These are phyloP conservation scores for Forsythia viridissima DNA, from an alignment of 257 asterid genomes.

Conservation along the genomic window DNA sequence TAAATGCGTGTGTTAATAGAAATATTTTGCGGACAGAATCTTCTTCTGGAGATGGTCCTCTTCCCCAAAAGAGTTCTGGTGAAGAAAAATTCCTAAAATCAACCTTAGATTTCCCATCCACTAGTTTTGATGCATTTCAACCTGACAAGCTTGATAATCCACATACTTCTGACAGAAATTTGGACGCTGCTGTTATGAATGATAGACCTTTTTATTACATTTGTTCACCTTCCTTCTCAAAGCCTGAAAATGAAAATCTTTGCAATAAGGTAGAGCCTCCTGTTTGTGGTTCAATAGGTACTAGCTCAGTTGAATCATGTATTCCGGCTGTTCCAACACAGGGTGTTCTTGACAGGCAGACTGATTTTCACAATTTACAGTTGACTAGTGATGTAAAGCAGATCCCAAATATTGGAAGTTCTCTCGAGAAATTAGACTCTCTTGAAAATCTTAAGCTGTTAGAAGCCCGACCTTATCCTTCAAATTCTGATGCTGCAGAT, in stretches of 20 bases:
- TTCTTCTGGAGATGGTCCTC: slow-evolving; percentile 18
- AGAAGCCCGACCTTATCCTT: slow-evolving; percentile 27
- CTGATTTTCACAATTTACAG: slow-evolving; percentile 31
- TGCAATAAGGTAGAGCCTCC: slow-evolving; percentile 28
- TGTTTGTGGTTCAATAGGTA: slow-evolving; percentile 21
- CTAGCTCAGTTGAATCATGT: slow-evolving; percentile 31
- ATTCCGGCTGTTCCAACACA: slow-evolving; percentile 33
- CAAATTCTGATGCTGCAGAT: slow-evolving; percentile 44
- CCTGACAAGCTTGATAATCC: slow-evolving; percentile 25
- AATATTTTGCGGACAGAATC: slow-evolving; percentile 31
- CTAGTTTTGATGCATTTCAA: slow-evolving; percentile 34
- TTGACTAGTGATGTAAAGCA: slow-evolving; percentile 23
- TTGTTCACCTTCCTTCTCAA: slow-evolving; percentile 25
- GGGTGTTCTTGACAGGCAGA: slow-evolving; percentile 23
- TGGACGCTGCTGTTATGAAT: slow-evolving; percentile 22
- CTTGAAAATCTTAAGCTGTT: slow-evolving; percentile 32
- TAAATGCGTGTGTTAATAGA: slow-evolving; percentile 20
- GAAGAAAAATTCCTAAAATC: slow-evolving; percentile 33
- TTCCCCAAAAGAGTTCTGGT: slow-evolving; percentile 26
- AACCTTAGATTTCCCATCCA: slow-evolving; percentile 27
- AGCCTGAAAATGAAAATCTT: slow-evolving; percentile 13
- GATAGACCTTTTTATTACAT: slow-evolving; percentile 14
- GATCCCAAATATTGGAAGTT: slow-evolving; percentile 29
- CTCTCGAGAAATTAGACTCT: slow-evolving; percentile 35
- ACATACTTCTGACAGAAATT: slow-evolving; percentile 10